Conservation (phyloP, 225 moss, liverwort and hornwort species). For the Physcomitrellopsis africana region DNA sequence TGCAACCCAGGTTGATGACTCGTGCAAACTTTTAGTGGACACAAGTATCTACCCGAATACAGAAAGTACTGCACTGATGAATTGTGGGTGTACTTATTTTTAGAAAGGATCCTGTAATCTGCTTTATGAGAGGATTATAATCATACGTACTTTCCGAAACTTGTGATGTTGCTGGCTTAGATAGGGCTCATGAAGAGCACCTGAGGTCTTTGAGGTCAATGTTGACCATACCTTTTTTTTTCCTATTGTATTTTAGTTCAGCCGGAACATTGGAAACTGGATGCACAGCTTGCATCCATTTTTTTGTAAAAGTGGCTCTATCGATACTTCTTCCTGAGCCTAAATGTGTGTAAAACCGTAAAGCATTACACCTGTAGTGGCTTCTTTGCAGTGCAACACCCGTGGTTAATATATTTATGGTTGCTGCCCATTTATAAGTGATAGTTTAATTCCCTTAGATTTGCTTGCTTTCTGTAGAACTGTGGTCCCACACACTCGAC, state of each 20-base stretch:
- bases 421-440: neutral
- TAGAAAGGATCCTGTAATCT: conserved; percentile 30
- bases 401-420: neutral
- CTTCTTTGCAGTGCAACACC: too few relatives aligned
- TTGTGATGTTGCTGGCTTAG: neutral
- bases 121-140: conserved; percentile 9
- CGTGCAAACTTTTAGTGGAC: conserved; percentile 6
- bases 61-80: conserved; percentile 1
- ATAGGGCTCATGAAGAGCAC: neutral
- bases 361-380: too few relatives aligned
- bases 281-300: neutral
- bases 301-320: conserved; percentile 5
- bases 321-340: neutral
- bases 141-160: neutral
- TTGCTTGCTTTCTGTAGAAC: conserved; percentile 12
- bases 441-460: neutral
- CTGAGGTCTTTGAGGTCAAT: neutral
- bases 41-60: conserved; percentile 3
- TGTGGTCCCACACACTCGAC: conserved; percentile 2
- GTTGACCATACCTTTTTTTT: conserved; percentile 24
- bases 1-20: conserved; percentile 15
- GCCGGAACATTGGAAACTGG: neutral
- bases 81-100: conserved; percentile 7
- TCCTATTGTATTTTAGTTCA: conserved; percentile 1
- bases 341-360: too few relatives aligned